phyloP scores from a whole-genome alignment of 2,329 filamentous ascomycete species.

The Aspergillus quadrilineatus region DNA sequence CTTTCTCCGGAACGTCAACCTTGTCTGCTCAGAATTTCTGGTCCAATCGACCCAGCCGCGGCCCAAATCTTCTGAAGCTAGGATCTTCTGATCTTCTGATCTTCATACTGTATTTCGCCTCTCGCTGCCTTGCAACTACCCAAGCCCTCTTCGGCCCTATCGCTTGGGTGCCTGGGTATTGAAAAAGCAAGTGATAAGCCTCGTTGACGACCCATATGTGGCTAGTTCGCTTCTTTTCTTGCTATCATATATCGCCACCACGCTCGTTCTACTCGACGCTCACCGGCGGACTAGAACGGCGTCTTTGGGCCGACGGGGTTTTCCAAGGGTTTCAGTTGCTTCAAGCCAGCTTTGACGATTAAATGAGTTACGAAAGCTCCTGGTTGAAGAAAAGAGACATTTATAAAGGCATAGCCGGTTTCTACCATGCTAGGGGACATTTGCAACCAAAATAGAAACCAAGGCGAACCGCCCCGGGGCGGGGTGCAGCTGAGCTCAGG shows the following conservation, averaged over 20 bases:
- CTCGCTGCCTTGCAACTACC: background rate
- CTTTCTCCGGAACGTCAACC: slow-evolving; percentile 4
- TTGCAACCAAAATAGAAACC: background rate
- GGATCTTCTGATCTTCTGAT: slow-evolving; percentile 1
- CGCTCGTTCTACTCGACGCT: slow-evolving; percentile 1
- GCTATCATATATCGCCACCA: background rate
- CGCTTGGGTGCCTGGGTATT: background rate
- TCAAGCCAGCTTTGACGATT: background rate
- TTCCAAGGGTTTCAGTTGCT: background rate
- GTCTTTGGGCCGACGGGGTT: slow-evolving; percentile 1
- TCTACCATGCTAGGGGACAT: too few relatives aligned
- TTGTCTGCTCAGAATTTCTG: background rate
- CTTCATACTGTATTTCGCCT: background rate
- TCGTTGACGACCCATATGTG: slow-evolving; percentile 12
- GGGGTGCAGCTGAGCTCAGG: slow-evolving; percentile 15
- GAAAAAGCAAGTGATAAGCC: slow-evolving; percentile 2
- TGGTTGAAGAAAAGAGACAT: background rate
- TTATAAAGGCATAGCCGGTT: background rate
- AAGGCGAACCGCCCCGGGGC: slow-evolving; percentile 5
- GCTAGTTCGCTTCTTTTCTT: slow-evolving; percentile 8
- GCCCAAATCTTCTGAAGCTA: background rate
- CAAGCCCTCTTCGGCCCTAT: background rate
- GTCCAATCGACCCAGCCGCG: slow-evolving; percentile 1
- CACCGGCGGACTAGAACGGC: slow-evolving; percentile 13
- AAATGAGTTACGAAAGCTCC: background rate